A percentile compares a stretch with the other conserved stretches of the same genome.
Evolutionary conservation across 2,329 filamentous ascomycete genomes (phyloP).

Genomic region (Fusarium graminum): DNA sequence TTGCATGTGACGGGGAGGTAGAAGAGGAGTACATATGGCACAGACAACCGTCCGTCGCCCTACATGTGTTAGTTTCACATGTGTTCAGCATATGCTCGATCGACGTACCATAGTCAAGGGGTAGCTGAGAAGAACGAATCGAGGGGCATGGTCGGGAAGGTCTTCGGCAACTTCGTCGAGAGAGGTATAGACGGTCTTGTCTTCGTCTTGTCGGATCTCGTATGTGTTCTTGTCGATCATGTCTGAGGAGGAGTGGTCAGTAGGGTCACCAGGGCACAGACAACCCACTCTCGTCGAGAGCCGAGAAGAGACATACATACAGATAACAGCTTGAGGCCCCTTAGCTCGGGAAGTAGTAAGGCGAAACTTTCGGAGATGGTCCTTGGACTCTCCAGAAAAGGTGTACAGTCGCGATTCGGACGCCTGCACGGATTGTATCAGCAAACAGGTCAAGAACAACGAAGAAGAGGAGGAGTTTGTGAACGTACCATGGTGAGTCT

Average conservation of each 20-base stretch:
- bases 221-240: conserved; percentile 90
- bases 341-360: conserved; percentile 89
- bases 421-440: conserved; percentile 49
- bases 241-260: conserved; percentile 65
- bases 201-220: conserved; percentile 88
- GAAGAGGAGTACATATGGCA: conserved; percentile 95
- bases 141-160: conserved; percentile 90
- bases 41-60: conserved; percentile 85
- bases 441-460: conserved; percentile 7
- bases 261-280: conserved; percentile 1
- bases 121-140: conserved; percentile 91
- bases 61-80: conserved; percentile 54
- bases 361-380: conserved; percentile 93
- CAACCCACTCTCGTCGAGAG: not conserved
- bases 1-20: conserved; percentile 95
- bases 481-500: conserved; percentile 37
- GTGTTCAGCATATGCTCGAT: not conserved
- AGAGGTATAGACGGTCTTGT: conserved; percentile 81
- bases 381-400: conserved; percentile 90
- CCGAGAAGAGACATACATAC: conserved; percentile 70
- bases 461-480: not conserved
- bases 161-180: conserved; percentile 87
- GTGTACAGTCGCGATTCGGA: conserved; percentile 93
- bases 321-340: conserved; percentile 91
- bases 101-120: conserved; percentile 82